Conservation (phyloP, 73 alveolate genomes). For the Stentor roeselii region DNA sequence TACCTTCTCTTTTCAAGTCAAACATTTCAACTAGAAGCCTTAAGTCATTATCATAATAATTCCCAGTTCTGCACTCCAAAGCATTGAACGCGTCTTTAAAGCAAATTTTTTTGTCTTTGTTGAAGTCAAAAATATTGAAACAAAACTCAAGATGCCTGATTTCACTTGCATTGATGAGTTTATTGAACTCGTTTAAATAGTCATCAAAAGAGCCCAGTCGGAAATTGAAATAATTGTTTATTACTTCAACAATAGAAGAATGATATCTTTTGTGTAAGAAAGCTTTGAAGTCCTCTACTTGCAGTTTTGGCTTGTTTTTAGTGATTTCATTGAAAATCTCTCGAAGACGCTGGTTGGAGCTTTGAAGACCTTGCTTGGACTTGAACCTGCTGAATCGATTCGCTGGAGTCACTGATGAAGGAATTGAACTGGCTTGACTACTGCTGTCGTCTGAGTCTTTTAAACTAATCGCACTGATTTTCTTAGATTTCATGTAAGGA, state of each 20-base stretch:
- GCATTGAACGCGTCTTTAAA: conserved; percentile 7
- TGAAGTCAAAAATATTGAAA: conserved; percentile 13
- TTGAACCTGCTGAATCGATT: background rate
- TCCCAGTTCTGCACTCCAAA: background rate
- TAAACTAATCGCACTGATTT: too few species aligned
- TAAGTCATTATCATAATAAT: background rate
- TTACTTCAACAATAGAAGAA: background rate
- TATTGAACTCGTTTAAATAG: background rate
- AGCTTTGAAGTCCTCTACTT: background rate
- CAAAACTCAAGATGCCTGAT: conserved; percentile 19
- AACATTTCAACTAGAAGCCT: background rate
- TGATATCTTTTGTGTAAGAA: background rate
- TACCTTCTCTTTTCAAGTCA: background rate
- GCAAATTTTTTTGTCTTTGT: background rate
- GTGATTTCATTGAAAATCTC: background rate
- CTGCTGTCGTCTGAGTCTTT: background rate
- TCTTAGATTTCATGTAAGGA: background rate
- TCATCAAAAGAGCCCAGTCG: conserved; percentile 14
- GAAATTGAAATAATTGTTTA: background rate
- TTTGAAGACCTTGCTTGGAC: too few species aligned
- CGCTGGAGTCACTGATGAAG: background rate
- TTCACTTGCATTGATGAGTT: background rate
- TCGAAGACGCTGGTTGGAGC: background rate
- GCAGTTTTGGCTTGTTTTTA: background rate
- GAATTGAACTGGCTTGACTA: background rate